phyloP scores from a whole-genome alignment of 2,329 filamentous ascomycete species.

The Cyphellophora europaea region DNA sequence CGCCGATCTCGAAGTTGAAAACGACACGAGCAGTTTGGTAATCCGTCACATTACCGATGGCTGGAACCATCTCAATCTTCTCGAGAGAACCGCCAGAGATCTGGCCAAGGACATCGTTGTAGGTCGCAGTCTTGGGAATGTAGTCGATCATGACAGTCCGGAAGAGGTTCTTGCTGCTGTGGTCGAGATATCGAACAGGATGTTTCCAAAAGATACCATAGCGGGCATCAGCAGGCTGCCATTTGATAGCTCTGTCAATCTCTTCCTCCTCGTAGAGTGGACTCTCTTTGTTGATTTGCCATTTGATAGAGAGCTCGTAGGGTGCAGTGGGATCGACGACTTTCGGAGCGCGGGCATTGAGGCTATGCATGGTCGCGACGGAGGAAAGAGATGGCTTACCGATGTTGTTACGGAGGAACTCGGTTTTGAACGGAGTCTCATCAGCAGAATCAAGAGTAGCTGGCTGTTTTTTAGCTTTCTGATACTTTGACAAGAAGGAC shows the following conservation, averaged over 20 bases:
- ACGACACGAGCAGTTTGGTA: constrained; percentile 18
- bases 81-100: constrained; percentile 14
- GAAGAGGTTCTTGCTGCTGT: constrained; percentile 10
- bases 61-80: constrained; percentile 14
- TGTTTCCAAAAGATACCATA: constrained; percentile 10
- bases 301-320: constrained; percentile 3
- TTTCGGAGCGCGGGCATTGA: no score
- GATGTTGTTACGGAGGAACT: no score
- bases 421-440: neutral
- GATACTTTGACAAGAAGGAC: no score
- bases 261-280: constrained; percentile 12
- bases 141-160: constrained; percentile 19
- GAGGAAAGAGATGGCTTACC: no score
- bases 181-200: constrained; percentile 15
- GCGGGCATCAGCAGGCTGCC: neutral
- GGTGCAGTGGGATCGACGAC: neutral
- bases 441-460: no score
- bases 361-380: no score
- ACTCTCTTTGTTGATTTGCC: constrained; percentile 10
- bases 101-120: constrained; percentile 11
- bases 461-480: no score
- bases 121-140: constrained; percentile 13
- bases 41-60: constrained; percentile 11
- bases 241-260: constrained; percentile 1
- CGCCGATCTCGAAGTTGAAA: constrained; percentile 12